Evolutionary conservation across 2,329 filamentous ascomycete genomes (phyloP), one percentile per base, ranked within the genome.

Genomic region (Stromatinia cepivora): DNA sequence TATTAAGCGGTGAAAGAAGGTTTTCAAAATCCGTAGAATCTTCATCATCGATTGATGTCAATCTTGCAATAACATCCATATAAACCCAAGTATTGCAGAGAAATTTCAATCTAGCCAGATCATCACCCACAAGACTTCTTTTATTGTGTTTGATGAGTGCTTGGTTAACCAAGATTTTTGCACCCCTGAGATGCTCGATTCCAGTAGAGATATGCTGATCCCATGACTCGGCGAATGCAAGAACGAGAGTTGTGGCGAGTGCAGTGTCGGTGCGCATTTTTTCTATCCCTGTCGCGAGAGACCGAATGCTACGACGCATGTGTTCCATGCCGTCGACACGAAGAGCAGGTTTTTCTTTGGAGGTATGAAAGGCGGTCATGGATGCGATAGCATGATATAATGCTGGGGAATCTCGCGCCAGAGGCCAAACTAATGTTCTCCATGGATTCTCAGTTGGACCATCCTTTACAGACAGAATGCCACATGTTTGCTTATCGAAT

Each of bases 11-110:
- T 62, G 70, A 70, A 25, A 84, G 73, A 8, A 84, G 80, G 54
- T 81, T 80, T 45, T 86, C 82, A 68, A 87, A 85, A 74, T 87
- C 84, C 59, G 83, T 82, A 4, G 82, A 82, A 17, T 87, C 85
- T 34, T 86, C 85, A 7, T 76, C 73, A 46, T 78, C 75, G 4
- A 86, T 79, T 4, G 88, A 88, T 0, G 88, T 91, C 62, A 92
- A 80, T 20, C 89, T 85, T 34, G 89, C 87, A 71, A 92, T 88
- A 39, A 92, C 90, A 76, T 91, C 88, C 85, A 91, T 89, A 75
- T 92, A 92, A 10, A 91, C 84, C 87, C 88, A 92, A 4, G 91
- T 87, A 75, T 91, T 91, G 79, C 88, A 90, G 25, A 92, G 81
- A 73, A 92, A 92, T 68, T 86, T 86, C 34, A 92, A 80, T 10